These are phyloP conservation scores for Trichothecium roseum DNA, from an alignment of 2,329 filamentous ascomycete species.

Conservation along the genomic window DNA sequence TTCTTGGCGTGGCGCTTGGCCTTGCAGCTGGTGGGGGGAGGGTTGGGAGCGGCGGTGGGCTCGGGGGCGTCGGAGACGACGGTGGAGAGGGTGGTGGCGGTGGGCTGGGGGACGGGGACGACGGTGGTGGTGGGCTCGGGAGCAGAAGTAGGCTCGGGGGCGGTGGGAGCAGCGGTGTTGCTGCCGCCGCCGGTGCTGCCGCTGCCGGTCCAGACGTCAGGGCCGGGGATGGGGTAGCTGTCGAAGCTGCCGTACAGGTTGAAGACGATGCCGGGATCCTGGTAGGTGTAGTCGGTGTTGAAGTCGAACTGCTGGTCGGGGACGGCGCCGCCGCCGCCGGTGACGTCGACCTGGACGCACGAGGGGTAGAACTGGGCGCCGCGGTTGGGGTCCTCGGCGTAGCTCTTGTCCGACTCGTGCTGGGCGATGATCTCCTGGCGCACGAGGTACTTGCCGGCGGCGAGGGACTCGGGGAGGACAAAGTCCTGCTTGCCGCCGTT, in stretches of 20 bases:
- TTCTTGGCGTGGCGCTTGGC: too few species aligned
- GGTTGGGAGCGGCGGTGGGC: neutral
- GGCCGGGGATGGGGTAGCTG: slow-evolving; percentile 23
- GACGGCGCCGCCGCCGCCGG: slow-evolving; percentile 35
- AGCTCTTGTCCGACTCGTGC: slow-evolving; percentile 29
- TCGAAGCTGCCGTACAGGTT: slow-evolving; percentile 39
- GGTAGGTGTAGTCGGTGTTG: slow-evolving; percentile 42
- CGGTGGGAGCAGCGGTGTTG: neutral
- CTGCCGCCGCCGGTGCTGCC: slow-evolving; percentile 2
- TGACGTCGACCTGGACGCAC: slow-evolving; percentile 48
- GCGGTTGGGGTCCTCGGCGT: slow-evolving; percentile 31
- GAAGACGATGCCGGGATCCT: slow-evolving; percentile 47
- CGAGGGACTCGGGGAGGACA: slow-evolving; percentile 32
- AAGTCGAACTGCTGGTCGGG: slow-evolving; percentile 33
- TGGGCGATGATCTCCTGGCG: slow-evolving; percentile 39
- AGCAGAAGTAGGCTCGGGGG: neutral
- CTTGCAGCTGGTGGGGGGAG: too few species aligned
- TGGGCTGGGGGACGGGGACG: neutral
- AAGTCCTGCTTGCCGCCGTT: slow-evolving; percentile 38
- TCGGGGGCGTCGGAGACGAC: neutral
- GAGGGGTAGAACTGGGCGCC: slow-evolving; percentile 31
- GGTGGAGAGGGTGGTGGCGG: neutral
- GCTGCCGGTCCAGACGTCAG: slow-evolving; percentile 17
- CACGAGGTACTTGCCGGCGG: slow-evolving; percentile 37
- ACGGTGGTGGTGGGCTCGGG: neutral